Percentiles rank a stretch among this genome's conserved stretches.
These are phyloP conservation scores for Kuraishia capsulata DNA, from an alignment of 805 yeast genomes.

Conservation along the genomic window DNA sequence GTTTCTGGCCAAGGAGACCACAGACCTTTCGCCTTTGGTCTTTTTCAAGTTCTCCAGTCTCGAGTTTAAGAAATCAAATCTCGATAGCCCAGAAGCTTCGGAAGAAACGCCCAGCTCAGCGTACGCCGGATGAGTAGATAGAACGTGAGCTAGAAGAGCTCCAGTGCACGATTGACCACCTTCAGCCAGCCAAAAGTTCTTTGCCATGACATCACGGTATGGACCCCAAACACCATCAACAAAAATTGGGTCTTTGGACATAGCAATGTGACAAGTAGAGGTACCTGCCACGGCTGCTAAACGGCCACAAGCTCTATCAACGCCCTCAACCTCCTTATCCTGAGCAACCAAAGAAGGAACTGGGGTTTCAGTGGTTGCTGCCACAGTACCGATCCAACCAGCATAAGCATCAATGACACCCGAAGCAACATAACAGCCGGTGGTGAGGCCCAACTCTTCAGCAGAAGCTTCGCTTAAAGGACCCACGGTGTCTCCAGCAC, in stretches of 20 bases:
- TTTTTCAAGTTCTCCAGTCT: slow-evolving; percentile 58
- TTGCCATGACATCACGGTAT: slow-evolving; percentile 86
- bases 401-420: slow-evolving; percentile 98
- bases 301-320: slow-evolving; percentile 66
- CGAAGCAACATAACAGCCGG: slow-evolving; percentile 77
- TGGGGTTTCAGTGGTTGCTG: slow-evolving; percentile 64
- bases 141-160: slow-evolving; percentile 80
- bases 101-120: slow-evolving; percentile 60
- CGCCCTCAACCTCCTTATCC: slow-evolving; percentile 35
- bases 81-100: slow-evolving; percentile 58
- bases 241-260: slow-evolving; percentile 77
- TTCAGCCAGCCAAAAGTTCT: slow-evolving; percentile 90
- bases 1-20: slow-evolving; percentile 74
- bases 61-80: slow-evolving; percentile 76
- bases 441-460: slow-evolving; percentile 71
- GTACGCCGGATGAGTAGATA: slow-evolving; percentile 84
- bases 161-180: slow-evolving; percentile 99
- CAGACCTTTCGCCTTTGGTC: slow-evolving; percentile 53
- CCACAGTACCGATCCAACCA: slow-evolving; percentile 98
- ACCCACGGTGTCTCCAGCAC: slow-evolving; percentile 90
- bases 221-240: slow-evolving; percentile 99
- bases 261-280: slow-evolving; percentile 90
- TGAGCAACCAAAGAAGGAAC: slow-evolving; percentile 42
- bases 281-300: slow-evolving; percentile 98
- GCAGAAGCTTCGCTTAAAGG: slow-evolving; percentile 60